Percentiles rank a stretch among this genome's conserved stretches.
Evolutionary conservation across 192 early-diverging fungal genomes (phyloP).

Genomic region (Umbelopsis sp.): DNA sequence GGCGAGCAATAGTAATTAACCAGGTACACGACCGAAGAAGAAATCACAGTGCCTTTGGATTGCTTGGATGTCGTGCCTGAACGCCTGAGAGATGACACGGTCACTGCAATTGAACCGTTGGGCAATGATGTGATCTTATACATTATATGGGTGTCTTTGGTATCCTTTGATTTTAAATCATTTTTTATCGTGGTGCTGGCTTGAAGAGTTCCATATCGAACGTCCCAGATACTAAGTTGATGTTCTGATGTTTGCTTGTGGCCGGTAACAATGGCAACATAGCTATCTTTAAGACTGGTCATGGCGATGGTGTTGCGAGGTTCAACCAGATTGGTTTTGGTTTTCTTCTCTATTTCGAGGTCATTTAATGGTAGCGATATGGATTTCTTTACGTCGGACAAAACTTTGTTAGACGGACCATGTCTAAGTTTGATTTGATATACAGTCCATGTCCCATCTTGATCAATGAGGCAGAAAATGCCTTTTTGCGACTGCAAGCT

Average conservation of each 20-base stretch:
- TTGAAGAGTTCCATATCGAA: slow-evolving; percentile 55
- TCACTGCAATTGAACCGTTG: neutral
- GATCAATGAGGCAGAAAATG: neutral
- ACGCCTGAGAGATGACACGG: slow-evolving; percentile 15
- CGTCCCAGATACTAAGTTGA: slow-evolving; percentile 53
- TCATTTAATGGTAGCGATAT: slow-evolving; percentile 21
- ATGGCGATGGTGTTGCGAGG: slow-evolving; percentile 27
- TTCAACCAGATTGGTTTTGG: slow-evolving; percentile 3
- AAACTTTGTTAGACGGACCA: slow-evolving; percentile 29
- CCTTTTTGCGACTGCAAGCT: slow-evolving; percentile 8
- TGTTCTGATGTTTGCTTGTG: slow-evolving; percentile 36
- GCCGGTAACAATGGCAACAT: slow-evolving; percentile 46
- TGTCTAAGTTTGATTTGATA: slow-evolving; percentile 34
- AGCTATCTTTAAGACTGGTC: slow-evolving; percentile 45
- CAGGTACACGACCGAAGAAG: slow-evolving; percentile 44
- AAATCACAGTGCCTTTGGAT: slow-evolving; percentile 5
- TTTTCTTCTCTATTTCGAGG: slow-evolving; percentile 19
- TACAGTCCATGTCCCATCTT: slow-evolving; percentile 31
- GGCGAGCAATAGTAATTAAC: slow-evolving; percentile 50
- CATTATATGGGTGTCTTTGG: slow-evolving; percentile 12
- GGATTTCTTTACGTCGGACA: slow-evolving; percentile 15
- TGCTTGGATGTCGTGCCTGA: slow-evolving; percentile 28
- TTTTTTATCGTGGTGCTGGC: slow-evolving; percentile 25
- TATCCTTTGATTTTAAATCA: slow-evolving; percentile 11
- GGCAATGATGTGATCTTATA: slow-evolving; percentile 20